Percentiles rank a stretch among this genome's conserved stretches.
These are phyloP conservation scores for Bolboschoenus planiculmis DNA, from an alignment of 176 grass and related monocot genomes.

Conservation along the genomic window DNA sequence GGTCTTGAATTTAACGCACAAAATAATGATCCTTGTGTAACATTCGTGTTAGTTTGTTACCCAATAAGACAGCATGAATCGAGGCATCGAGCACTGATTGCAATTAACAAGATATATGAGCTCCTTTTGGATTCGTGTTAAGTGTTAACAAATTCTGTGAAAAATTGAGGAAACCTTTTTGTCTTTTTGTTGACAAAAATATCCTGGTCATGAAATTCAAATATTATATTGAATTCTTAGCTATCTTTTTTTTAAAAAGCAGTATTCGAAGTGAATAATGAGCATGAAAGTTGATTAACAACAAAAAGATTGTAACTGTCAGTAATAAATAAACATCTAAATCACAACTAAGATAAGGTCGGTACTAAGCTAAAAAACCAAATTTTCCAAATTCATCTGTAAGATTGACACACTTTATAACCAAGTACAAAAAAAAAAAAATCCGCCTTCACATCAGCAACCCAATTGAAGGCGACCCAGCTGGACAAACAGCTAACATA, in stretches of 20 bases:
- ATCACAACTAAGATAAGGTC: not conserved
- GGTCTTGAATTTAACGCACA: no score
- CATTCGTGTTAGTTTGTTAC: no score
- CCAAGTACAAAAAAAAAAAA: not conserved
- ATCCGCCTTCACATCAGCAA: not conserved
- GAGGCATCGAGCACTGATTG: no score
- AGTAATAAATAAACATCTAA: constrained; percentile 6
- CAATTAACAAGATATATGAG: no score
- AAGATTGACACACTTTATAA: not conserved
- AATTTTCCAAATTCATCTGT: not conserved
- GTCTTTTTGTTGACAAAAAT: no score
- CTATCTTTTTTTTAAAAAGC: not conserved
- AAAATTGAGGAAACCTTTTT: no score
- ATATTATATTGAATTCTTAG: not conserved
- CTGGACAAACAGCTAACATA: not conserved
- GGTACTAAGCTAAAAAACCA: not conserved
- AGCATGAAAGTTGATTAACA: not conserved
- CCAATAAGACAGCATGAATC: no score
- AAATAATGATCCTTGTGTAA: no score
- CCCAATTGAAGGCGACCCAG: not conserved
- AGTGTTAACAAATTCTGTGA: no score
- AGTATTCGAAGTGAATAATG: not conserved
- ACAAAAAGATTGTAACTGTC: not conserved
- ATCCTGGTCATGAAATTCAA: not conserved
- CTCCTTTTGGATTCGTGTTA: no score